Conservation (phyloP, 164 flowering plant species). For the Hamamelis virginiana region DNA sequence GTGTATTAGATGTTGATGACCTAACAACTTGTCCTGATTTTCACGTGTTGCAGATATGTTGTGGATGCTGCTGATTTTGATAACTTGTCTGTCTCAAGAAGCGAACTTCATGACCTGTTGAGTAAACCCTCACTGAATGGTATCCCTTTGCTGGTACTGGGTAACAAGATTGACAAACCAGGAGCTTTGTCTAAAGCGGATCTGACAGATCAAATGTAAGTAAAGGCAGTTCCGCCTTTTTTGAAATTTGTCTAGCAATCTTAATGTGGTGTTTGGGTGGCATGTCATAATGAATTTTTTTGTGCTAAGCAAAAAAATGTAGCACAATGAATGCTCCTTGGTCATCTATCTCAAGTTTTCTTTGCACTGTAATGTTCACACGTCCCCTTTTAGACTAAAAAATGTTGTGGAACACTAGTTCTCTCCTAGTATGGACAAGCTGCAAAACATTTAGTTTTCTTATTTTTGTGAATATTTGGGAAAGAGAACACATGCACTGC, state of each 20-base stretch:
- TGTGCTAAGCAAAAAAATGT: not conserved
- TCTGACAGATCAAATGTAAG: constrained; percentile 72
- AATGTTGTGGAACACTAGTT: too few species aligned
- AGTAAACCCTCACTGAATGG: constrained; percentile 70
- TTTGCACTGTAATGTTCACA: too few species aligned
- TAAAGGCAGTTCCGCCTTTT: constrained; percentile 5
- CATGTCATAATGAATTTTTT: not conserved
- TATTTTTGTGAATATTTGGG: not conserved
- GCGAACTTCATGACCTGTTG: constrained; percentile 80
- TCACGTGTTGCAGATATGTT: constrained; percentile 53
- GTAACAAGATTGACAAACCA: constrained; percentile 80
- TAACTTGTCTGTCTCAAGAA: constrained; percentile 59
- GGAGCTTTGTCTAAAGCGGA: constrained; percentile 63
- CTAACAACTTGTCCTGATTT: not conserved
- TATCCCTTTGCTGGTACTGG: constrained; percentile 75
- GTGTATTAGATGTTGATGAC: not conserved
- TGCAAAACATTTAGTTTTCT: not conserved
- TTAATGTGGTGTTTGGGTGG: not conserved
- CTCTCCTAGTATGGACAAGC: not conserved
- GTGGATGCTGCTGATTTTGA: constrained; percentile 87
- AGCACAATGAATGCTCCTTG: not conserved
- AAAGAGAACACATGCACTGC: not conserved
- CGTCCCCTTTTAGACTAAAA: too few species aligned
- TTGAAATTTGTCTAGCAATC: not conserved
- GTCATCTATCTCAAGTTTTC: not conserved